Evolutionary conservation across 2,329 filamentous ascomycete genomes (phyloP).

Genomic region (Cercospora nicotianae): DNA sequence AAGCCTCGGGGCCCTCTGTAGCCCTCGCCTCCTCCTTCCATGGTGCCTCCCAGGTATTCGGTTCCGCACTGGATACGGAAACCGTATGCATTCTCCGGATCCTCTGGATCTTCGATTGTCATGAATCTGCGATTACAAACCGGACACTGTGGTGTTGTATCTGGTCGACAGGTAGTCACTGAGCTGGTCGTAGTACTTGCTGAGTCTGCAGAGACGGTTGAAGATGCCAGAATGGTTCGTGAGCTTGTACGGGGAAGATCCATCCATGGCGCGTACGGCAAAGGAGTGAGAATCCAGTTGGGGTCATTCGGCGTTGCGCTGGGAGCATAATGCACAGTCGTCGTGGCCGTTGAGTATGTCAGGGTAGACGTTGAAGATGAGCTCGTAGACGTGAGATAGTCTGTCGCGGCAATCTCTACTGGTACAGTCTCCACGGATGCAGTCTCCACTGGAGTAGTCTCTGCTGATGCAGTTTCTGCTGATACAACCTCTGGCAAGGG

Average conservation of each 20-base stretch:
- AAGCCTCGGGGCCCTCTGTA: slow-evolving; percentile 4
- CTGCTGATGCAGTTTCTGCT: no score
- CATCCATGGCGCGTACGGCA: not conserved
- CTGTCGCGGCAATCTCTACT: not conserved
- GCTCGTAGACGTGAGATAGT: not conserved
- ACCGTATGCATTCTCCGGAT: slow-evolving; percentile 6
- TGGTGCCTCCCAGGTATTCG: slow-evolving; percentile 33
- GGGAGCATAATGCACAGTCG: not conserved
- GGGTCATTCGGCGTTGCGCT: not conserved
- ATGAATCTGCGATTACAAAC: slow-evolving; percentile 25
- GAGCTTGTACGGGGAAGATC: not conserved
- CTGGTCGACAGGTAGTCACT: not conserved
- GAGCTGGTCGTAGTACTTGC: not conserved
- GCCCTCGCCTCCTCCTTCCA: slow-evolving; percentile 19
- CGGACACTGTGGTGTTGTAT: slow-evolving; percentile 24
- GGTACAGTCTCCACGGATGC: not conserved
- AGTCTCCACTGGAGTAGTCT: no score
- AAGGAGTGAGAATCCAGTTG: not conserved
- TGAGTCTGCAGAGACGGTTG: not conserved
- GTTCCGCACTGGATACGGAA: slow-evolving; percentile 32
- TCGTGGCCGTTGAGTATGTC: not conserved
- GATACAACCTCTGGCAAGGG: not conserved
- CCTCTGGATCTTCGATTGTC: not conserved
- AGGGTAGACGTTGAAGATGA: not conserved
- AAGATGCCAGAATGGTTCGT: not conserved